phyloP scores from a whole-genome alignment of 148 eudicot genomes.

The Drosera capensis region DNA sequence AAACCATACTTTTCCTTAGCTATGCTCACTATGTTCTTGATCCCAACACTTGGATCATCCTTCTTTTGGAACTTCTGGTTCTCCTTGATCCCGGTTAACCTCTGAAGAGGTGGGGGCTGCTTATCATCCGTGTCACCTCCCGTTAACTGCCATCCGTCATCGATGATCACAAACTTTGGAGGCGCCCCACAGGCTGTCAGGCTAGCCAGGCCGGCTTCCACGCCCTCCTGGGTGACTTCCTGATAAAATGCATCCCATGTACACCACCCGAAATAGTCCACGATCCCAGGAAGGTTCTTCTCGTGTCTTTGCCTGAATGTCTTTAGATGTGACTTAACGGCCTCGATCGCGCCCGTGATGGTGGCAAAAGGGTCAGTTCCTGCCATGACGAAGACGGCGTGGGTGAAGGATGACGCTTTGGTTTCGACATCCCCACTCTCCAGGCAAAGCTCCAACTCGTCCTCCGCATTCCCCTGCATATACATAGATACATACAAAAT shows the following conservation, averaged over 20 bases:
- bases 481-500: too few relatives aligned
- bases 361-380: constrained; percentile 57
- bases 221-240: constrained; percentile 78
- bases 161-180: constrained; percentile 73
- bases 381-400: constrained; percentile 32
- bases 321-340: constrained; percentile 51
- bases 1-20: constrained; percentile 57
- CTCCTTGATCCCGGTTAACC: constrained; percentile 64
- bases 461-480: constrained; percentile 34
- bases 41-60: constrained; percentile 47
- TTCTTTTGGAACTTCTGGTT: constrained; percentile 46
- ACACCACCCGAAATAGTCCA: constrained; percentile 86
- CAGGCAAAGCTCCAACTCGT: constrained; percentile 56
- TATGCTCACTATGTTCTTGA: constrained; percentile 37
- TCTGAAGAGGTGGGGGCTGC: constrained; percentile 16
- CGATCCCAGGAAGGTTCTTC: constrained; percentile 53
- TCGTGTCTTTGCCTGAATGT: constrained; percentile 56
- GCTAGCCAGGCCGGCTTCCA: constrained; percentile 60
- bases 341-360: constrained; percentile 37
- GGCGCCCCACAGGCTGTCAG: constrained; percentile 47
- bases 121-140: constrained; percentile 17
- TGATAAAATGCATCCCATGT: constrained; percentile 97
- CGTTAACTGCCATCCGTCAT: constrained; percentile 81
- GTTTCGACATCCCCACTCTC: constrained; percentile 63
- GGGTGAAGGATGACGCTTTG: constrained; percentile 26